Conservation (phyloP, 805 yeast species). For the Myxozyma udenii region DNA sequence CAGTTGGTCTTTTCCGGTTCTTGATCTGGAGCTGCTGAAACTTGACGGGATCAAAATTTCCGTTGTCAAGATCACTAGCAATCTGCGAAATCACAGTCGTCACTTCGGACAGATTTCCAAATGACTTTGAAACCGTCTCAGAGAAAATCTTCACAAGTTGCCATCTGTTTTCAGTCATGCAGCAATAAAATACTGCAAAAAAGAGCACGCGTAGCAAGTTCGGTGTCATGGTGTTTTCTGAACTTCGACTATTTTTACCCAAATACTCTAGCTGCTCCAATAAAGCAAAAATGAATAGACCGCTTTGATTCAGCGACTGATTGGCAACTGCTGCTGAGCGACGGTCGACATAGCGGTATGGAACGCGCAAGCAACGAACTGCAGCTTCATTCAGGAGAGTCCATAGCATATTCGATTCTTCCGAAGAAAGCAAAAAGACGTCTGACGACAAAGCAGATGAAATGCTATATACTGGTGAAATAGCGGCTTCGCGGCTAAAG, state of each 20-base stretch:
- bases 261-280: slow-evolving; percentile 69
- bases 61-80: no score
- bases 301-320: slow-evolving; percentile 31
- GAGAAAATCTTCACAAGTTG: no score
- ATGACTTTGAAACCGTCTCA: no score
- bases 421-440: not conserved
- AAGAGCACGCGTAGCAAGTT: no score
- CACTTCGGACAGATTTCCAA: no score
- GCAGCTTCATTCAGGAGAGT: slow-evolving; percentile 70
- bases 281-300: slow-evolving; percentile 57
- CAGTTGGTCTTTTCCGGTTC: slow-evolving; percentile 42
- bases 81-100: no score
- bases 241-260: no score
- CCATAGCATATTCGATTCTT: slow-evolving; percentile 48
- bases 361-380: slow-evolving; percentile 65
- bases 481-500: slow-evolving; percentile 42
- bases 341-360: slow-evolving; percentile 80
- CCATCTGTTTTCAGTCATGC: no score
- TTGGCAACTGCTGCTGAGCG: not conserved
- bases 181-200: no score
- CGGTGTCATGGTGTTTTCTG: no score
- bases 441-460: not conserved
- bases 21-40: slow-evolving; percentile 63
- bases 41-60: slow-evolving; percentile 45
- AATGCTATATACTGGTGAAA: slow-evolving; percentile 33